phyloP scores from a whole-genome alignment of 2,329 filamentous ascomycete genomes.

The Scedosporium apiospermum region DNA sequence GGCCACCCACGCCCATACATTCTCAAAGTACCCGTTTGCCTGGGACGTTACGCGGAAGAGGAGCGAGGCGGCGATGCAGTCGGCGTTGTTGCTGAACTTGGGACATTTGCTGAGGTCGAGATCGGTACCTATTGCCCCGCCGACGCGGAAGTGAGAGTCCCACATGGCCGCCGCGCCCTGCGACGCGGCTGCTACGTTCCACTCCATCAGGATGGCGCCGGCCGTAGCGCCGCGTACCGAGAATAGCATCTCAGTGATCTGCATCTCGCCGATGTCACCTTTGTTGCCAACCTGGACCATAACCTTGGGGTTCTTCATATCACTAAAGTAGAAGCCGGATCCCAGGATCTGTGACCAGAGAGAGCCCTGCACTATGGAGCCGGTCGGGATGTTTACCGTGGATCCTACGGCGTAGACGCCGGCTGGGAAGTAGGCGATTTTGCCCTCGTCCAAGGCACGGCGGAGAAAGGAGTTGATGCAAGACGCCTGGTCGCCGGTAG shows the following conservation, averaged over 20 bases:
- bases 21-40: constrained; percentile 35
- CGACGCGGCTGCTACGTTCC: too few species aligned
- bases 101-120: constrained; percentile 54
- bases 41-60: constrained; percentile 32
- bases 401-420: constrained; percentile 23
- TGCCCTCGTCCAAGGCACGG: background rate
- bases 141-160: too few species aligned
- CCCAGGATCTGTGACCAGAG: constrained; percentile 60
- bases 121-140: constrained; percentile 49
- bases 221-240: constrained; percentile 29
- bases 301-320: constrained; percentile 51
- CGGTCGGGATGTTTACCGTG: constrained; percentile 28
- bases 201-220: too few species aligned
- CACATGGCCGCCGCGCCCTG: too few species aligned
- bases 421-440: constrained; percentile 17
- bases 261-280: constrained; percentile 53
- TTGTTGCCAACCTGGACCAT: constrained; percentile 55
- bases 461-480: constrained; percentile 15
- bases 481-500: constrained; percentile 18
- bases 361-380: constrained; percentile 59
- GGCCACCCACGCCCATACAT: constrained; percentile 56
- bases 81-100: constrained; percentile 37
- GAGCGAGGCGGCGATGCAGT: constrained; percentile 51
- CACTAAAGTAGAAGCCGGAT: constrained; percentile 45
- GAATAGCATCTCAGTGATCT: constrained; percentile 62